Evolutionary conservation across 495 filamentous ascomycete species (phyloP).

Genomic region (Podospora appendiculata): DNA sequence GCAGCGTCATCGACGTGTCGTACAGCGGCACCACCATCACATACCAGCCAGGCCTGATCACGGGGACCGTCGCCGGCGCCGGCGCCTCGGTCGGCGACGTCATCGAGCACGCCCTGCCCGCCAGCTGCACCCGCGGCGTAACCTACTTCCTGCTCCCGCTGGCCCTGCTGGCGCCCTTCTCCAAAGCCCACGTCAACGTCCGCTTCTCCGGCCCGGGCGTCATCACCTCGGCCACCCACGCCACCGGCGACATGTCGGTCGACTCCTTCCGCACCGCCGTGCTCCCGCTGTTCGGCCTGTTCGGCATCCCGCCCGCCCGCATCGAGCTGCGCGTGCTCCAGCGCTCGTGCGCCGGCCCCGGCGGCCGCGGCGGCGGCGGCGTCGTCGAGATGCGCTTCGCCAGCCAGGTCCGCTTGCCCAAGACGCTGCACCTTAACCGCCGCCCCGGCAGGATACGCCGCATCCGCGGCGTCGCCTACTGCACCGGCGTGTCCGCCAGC

Average conservation of each 20-base stretch:
- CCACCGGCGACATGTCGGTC: constrained; percentile 70
- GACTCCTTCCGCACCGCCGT: constrained; percentile 92
- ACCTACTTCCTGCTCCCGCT: constrained; percentile 91
- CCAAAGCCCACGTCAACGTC: constrained; percentile 80
- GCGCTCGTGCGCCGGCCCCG: constrained; percentile 65
- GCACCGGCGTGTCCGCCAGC: constrained; percentile 76
- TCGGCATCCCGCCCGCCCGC: constrained; percentile 72
- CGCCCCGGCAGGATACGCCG: constrained; percentile 76
- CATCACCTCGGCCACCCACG: constrained; percentile 76
- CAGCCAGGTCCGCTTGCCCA: constrained; percentile 84
- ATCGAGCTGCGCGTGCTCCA: constrained; percentile 81
- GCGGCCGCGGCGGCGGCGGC: constrained; percentile 74
- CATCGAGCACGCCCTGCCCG: constrained; percentile 69
- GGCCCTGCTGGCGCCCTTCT: constrained; percentile 86
- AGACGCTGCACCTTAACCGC: constrained; percentile 83
- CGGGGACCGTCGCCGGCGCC: constrained; percentile 60
- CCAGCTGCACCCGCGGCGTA: constrained; percentile 65
- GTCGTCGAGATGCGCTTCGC: constrained; percentile 88
- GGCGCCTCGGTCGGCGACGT: constrained; percentile 60
- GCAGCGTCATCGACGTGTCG: constrained; percentile 85
- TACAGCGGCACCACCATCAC: constrained; percentile 88
- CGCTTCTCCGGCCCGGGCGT: constrained; percentile 84
- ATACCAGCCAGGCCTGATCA: constrained; percentile 88
- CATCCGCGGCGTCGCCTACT: constrained; percentile 88
- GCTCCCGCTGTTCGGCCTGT: constrained; percentile 79